Evolutionary conservation across 257 asterid genomes (phyloP).

Genomic region (Catharanthus roseus): DNA sequence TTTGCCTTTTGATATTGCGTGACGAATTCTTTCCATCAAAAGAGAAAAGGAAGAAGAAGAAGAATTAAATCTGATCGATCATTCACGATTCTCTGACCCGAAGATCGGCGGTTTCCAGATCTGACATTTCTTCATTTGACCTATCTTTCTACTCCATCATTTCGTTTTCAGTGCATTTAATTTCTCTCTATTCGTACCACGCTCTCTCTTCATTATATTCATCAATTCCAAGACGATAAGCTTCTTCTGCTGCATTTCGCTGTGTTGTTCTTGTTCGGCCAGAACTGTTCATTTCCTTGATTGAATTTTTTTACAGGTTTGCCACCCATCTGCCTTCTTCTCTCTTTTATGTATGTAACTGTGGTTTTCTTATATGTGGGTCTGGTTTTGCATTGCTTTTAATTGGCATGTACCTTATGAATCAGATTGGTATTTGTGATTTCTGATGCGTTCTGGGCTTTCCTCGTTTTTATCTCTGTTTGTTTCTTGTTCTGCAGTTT

Average conservation of each 20-base stretch:
- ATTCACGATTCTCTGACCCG: not conserved
- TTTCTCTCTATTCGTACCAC: not conserved
- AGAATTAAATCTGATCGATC: not conserved
- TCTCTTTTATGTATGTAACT: not conserved
- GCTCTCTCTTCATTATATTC: not conserved
- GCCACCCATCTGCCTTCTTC: not conserved
- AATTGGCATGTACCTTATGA: not conserved
- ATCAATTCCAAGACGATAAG: slow-evolving; percentile 12
- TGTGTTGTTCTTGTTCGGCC: not conserved
- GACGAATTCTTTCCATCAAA: not conserved
- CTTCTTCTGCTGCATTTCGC: not conserved
- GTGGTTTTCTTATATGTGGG: not conserved
- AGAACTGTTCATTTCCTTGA: not conserved
- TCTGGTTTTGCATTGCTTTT: slow-evolving; percentile 4
- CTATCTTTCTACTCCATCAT: not conserved
- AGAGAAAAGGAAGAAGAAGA: not conserved
- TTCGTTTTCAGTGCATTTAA: not conserved
- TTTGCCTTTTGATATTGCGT: not conserved
- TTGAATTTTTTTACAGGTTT: not conserved
- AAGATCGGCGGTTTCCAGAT: slow-evolving; percentile 3
- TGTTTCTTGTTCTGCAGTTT: slow-evolving; percentile 8
- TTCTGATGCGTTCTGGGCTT: not conserved
- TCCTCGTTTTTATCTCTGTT: not conserved
- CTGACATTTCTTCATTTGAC: not conserved
- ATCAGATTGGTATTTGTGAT: not conserved